phyloP scores from a whole-genome alignment of 2,329 filamentous ascomycete species.

The Aspergillus aculeatinus region DNA sequence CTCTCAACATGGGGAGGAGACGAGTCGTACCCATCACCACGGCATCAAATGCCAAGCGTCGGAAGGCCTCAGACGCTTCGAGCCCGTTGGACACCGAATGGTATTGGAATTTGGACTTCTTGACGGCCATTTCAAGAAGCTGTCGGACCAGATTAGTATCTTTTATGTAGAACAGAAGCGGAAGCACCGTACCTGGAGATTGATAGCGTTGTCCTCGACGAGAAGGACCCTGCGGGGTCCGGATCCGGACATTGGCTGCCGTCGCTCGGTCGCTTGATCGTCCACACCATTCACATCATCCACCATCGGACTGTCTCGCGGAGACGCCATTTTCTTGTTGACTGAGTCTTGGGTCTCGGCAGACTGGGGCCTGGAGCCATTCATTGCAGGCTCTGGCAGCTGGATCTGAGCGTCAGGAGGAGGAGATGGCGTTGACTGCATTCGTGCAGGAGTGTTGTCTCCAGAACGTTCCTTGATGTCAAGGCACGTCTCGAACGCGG shows the following conservation, averaged over 20 bases:
- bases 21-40: background rate
- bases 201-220: background rate
- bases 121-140: background rate
- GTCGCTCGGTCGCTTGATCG: background rate
- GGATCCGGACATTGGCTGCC: background rate
- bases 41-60: background rate
- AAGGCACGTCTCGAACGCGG: slow-evolving; percentile 18
- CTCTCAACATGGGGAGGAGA: background rate
- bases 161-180: background rate
- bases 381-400: background rate
- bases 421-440: background rate
- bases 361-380: background rate
- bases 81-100: background rate
- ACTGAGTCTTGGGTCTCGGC: background rate
- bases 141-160: background rate
- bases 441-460: background rate
- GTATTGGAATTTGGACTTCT: background rate
- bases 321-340: background rate
- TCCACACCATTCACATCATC: background rate
- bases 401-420: background rate
- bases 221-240: slow-evolving; percentile 10
- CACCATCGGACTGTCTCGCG: no score
- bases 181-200: slow-evolving; percentile 20
- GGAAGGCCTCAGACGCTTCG: background rate
- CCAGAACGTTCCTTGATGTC: background rate